phyloP scores from a whole-genome alignment of 208 protist species.

The Zelonia costaricensis region DNA sequence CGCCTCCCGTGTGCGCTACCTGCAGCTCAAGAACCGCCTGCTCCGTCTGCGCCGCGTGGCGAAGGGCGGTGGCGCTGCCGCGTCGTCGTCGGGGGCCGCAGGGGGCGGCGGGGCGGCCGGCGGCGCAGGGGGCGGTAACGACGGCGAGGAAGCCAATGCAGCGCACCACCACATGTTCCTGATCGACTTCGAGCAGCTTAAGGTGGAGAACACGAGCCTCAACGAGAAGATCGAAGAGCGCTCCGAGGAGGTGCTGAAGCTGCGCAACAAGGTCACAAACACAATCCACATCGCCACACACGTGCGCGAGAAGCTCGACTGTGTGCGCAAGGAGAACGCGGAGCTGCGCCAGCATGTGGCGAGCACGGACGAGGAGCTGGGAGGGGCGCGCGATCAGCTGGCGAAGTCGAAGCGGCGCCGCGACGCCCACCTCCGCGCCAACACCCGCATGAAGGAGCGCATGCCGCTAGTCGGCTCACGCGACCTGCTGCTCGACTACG shows the following conservation, averaged over 20 bases:
- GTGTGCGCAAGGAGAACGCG: constrained; percentile 92
- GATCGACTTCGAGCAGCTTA: constrained; percentile 99
- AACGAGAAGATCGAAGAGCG: constrained; percentile 99
- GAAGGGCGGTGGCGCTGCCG: constrained; percentile 8
- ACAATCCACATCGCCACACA: constrained; percentile 98
- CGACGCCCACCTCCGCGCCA: constrained; percentile 86
- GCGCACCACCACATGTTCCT: constrained; percentile 94
- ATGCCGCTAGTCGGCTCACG: constrained; percentile 94
- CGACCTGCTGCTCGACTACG: constrained; percentile 95
- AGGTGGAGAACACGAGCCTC: constrained; percentile 99
- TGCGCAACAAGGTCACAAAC: constrained; percentile 94
- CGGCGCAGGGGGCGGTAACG: neutral
- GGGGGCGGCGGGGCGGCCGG: neutral
- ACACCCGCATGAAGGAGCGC: constrained; percentile 89
- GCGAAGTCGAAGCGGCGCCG: constrained; percentile 91
- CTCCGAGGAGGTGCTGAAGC: constrained; percentile 97
- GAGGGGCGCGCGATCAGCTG: constrained; percentile 84
- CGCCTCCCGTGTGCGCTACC: constrained; percentile 86
- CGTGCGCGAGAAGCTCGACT: constrained; percentile 98
- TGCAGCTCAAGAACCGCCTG: constrained; percentile 87
- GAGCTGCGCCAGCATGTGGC: constrained; percentile 86
- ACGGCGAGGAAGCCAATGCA: constrained; percentile 56
- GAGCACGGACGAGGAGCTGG: constrained; percentile 91
- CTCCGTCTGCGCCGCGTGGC: constrained; percentile 63
- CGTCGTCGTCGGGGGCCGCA: neutral